Percentiles rank a stretch among this genome's conserved stretches.
phyloP scores from a whole-genome alignment of 768 basidiomycete species.

The Trichaptum fuscoviolaceum region DNA sequence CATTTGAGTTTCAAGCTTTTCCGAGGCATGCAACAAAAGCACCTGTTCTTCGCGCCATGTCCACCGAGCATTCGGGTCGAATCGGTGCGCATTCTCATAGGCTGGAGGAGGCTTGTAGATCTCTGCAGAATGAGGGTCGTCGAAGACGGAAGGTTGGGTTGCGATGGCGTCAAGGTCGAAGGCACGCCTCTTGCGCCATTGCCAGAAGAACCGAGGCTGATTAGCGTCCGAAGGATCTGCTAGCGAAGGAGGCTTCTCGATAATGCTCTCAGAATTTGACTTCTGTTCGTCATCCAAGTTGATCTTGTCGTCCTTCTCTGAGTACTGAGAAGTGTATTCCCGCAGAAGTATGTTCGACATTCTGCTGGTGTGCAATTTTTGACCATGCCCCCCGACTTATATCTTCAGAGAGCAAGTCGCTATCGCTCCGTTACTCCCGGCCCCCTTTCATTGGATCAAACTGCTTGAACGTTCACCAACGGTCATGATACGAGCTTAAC shows the following conservation, averaged over 20 bases:
- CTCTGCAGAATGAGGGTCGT: constrained; percentile 46
- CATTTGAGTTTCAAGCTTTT: background rate
- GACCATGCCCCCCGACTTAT: background rate
- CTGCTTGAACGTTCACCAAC: background rate
- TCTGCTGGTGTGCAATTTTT: background rate
- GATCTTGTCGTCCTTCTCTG: background rate
- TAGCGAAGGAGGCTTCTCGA: constrained; percentile 8
- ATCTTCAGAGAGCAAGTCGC: background rate
- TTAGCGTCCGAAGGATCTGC: constrained; percentile 23
- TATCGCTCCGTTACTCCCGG: background rate
- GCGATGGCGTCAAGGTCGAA: constrained; percentile 46
- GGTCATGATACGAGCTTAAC: background rate
- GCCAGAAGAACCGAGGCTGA: constrained; percentile 24
- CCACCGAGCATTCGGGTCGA: constrained; percentile 64
- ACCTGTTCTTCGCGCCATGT: constrained; percentile 65
- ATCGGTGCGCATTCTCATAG: constrained; percentile 60
- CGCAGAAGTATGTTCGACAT: background rate
- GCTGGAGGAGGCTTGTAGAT: constrained; percentile 45
- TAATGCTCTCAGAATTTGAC: background rate
- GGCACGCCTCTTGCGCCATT: constrained; percentile 20
- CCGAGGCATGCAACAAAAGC: constrained; percentile 13
- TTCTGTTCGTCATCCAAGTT: background rate
- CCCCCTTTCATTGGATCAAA: background rate
- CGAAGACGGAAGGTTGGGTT: constrained; percentile 59
- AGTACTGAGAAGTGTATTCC: background rate